Base-by-base conservation (phyloP, 768 basidiomycete genomes). In the Hygrocybe punicea region DNA sequence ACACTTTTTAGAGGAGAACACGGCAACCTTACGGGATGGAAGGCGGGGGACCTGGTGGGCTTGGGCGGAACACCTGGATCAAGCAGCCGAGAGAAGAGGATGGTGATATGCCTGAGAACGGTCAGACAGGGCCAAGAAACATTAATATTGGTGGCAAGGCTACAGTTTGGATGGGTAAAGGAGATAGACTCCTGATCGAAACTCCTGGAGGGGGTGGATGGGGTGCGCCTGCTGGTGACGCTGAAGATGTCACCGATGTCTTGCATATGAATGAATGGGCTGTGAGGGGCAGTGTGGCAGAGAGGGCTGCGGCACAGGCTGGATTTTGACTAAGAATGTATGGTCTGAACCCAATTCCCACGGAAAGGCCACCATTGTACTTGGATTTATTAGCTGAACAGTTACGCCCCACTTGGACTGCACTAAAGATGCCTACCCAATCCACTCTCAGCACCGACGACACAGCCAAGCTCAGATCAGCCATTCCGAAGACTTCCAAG, bases 151-250 rank as follows among this genome's bases (percentile, higher is more conserved):
- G 93, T 7, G 91, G 92, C 9, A 94, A 95, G 69, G 90, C 86
- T 45, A 89, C 88, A 1, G 80, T 93, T 49, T 83, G 81, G 75
- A 93, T 95, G 87, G 90, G 91, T 36, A 89, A 91, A 64, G 89
- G 92, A 6, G 93, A 97, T 66, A 76, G 79, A 50, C 68, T 97
- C 58, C 62, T 87, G 57, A 84, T 96, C 49, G 85, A 93, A 73
- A 95, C 94, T 0, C 94, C 94, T 0, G 94, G 94, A 1, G 94
- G 87, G 8, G 94, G 94, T 6, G 94, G 85, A 2, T 96, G 89
- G 89, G 93, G 93, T 1, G 66, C 60, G 16, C 59, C 64, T 9
- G 75, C 75, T 54, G 71, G 66, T 14, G 62, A 19, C 39, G 59
- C 45, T 61, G 49, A 45, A 7, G 45, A 59, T 34, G 57, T 48